Evolutionary conservation across 352 stramenopile genomes (phyloP), one percentile per base, ranked within the genome.

Genomic region (Pythium phragmitis): DNA sequence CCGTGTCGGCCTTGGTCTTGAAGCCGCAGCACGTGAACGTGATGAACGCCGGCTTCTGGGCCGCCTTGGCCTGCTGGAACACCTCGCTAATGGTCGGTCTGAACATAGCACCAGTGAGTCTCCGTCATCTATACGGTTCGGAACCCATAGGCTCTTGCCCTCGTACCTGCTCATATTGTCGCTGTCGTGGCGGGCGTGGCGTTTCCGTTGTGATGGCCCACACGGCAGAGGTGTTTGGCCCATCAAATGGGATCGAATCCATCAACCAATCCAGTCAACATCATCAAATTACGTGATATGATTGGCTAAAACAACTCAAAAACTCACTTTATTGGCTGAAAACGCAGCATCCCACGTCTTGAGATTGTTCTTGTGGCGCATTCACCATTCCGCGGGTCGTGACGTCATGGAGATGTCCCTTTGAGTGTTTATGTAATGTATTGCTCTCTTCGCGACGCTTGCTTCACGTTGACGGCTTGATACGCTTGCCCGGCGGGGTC

Each of bases 1-100:
- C 94, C 7, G 97, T 99, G 80, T 98, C 96, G 69, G 86, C 83
- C 73, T 87, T 92, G 43, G 68, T 90, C 67, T 97, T 98, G 80
- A 94, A 99, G 49, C 93, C 97, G 60, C 96, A 98, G 34, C 94
- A 97, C 16, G 98, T 93, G 78, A 99, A 99, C 19, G 95, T 92
- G 62, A 99, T 89, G 82, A 99, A 99, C 7, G 96, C 95, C 17
- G 97, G 91, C 62, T 70, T 77, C 37, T 83, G 77, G 43, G 73
- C 73, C n/a, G 77, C 76, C 80, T 92, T 93, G 67, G 80, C 62
- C 37, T 85, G 69, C 11, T 74, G 79, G 54, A 94, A 82, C 54
- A 86, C 74, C 43, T 94, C 70, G 34, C 68, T 62, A 57, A 94
- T 88, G 13, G 74, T 88, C 60, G 78, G 72, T 84, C 77, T 91